Conservation (phyloP, 2,329 filamentous ascomycete genomes). For the Elsinoe perseae region DNA sequence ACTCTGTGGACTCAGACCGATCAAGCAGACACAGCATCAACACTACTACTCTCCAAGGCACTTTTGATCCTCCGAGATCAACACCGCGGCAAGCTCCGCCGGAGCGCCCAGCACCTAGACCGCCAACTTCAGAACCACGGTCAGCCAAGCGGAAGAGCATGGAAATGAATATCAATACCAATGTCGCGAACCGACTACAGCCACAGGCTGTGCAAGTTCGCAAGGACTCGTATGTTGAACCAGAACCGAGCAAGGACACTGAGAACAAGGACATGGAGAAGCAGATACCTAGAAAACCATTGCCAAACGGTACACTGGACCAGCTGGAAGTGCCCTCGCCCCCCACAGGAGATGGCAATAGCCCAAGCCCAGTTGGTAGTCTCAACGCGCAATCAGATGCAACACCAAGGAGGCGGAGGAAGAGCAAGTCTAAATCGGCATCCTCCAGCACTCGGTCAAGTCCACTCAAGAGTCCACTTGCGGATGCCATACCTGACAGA, state of each 20-base stretch:
- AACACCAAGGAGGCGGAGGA: neutral
- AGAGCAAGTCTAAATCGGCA: conserved; percentile 3
- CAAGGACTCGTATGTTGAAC: conserved; percentile 3
- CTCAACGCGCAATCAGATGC: neutral
- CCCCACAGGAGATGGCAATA: neutral
- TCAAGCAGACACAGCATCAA: conserved; percentile 13
- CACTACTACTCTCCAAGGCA: conserved; percentile 4
- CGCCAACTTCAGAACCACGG: neutral
- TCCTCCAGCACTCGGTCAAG: conserved; percentile 7
- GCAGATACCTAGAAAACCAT: conserved; percentile 1
- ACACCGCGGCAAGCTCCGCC: conserved; percentile 23
- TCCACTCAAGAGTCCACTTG: conserved; percentile 22
- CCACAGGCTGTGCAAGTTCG: conserved; percentile 28
- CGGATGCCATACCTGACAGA: conserved; percentile 29
- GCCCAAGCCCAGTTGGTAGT: neutral
- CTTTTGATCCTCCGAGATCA: neutral
- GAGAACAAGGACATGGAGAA: conserved; percentile 18
- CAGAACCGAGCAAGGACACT: conserved; percentile 13
- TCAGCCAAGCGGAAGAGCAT: neutral
- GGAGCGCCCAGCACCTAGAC: conserved; percentile 14
- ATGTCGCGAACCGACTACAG: conserved; percentile 15
- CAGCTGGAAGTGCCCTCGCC: neutral
- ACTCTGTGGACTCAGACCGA: neutral
- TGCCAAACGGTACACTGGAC: conserved; percentile 1
- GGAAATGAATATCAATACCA: neutral